These are phyloP conservation scores for Fusarium ramigenum DNA, from an alignment of 2,329 filamentous ascomycete species.

Conservation along the genomic window DNA sequence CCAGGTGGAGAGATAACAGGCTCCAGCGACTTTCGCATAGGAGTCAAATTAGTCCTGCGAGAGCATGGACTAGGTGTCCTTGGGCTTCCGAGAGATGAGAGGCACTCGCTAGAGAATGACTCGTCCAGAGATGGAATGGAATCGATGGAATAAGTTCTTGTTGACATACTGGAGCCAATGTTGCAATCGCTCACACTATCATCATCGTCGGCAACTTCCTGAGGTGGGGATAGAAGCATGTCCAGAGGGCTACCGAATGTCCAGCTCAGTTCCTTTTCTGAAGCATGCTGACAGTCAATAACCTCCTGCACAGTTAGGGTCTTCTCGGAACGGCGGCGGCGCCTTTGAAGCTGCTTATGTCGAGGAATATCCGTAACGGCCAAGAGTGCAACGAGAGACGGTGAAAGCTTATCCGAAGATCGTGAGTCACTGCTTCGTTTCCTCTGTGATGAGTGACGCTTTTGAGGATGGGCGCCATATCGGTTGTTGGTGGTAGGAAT, in stretches of 20 bases:
- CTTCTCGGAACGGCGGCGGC: constrained; percentile 41
- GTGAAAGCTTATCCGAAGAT: constrained; percentile 64
- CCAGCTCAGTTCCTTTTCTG: constrained; percentile 67
- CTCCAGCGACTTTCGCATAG: constrained; percentile 60
- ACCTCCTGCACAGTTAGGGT: constrained; percentile 65
- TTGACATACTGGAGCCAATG: constrained; percentile 62
- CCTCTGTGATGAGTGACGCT: constrained; percentile 52
- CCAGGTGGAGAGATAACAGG: constrained; percentile 65
- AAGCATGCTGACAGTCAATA: constrained; percentile 62
- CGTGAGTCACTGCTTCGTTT: constrained; percentile 54
- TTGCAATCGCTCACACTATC: constrained; percentile 62
- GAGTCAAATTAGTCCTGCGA: constrained; percentile 49
- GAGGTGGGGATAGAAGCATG: constrained; percentile 67
- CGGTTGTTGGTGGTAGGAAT: constrained; percentile 59
- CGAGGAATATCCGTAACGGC: constrained; percentile 69
- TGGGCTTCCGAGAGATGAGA: constrained; percentile 62
- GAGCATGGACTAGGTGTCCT: constrained; percentile 49
- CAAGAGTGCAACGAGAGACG: constrained; percentile 68
- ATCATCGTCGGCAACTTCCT: constrained; percentile 63
- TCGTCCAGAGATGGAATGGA: constrained; percentile 69
- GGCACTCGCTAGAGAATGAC: constrained; percentile 60
- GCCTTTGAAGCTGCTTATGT: constrained; percentile 53
- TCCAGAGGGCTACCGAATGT: constrained; percentile 66
- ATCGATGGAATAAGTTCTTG: constrained; percentile 66
- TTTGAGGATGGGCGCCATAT: constrained; percentile 49